Evolutionary conservation across 139 green algal genomes (phyloP).

Genomic region (Closterium sp.): DNA sequence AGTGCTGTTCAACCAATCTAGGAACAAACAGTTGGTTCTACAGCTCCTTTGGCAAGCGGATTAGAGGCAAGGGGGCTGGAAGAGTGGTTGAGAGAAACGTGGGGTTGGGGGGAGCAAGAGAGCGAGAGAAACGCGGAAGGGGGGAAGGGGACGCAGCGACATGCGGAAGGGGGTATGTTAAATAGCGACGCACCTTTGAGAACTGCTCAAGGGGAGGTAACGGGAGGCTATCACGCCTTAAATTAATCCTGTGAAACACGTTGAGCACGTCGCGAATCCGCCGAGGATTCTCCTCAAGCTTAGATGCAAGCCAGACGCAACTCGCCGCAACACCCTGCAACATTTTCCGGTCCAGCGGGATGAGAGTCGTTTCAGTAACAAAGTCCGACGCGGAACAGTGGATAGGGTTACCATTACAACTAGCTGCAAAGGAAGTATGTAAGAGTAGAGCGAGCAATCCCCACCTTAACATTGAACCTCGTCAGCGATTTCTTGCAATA

Average conservation of each 20-base stretch:
- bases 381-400: neutral
- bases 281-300: constrained; percentile 81
- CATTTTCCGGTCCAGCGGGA: too few species aligned
- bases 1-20: neutral
- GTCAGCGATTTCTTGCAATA: constrained; percentile 87
- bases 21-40: neutral
- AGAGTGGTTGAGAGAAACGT: neutral
- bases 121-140: neutral
- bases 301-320: constrained; percentile 75
- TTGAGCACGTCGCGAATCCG: constrained; percentile 69
- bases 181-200: constrained; percentile 53
- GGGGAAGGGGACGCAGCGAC: too few species aligned
- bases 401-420: neutral
- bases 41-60: neutral
- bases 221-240: constrained; percentile 55
- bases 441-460: neutral
- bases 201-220: constrained; percentile 64
- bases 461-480: constrained; percentile 79
- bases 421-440: neutral
- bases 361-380: neutral
- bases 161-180: neutral
- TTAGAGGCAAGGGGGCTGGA: neutral
- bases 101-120: neutral
- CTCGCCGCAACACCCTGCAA: constrained; percentile 47
- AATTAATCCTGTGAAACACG: constrained; percentile 73